A percentile compares a stretch with the other conserved stretches of the same genome.
These are phyloP conservation scores for Dioszegia aurantiaca DNA, from an alignment of 768 basidiomycete species.

Conservation along the genomic window DNA sequence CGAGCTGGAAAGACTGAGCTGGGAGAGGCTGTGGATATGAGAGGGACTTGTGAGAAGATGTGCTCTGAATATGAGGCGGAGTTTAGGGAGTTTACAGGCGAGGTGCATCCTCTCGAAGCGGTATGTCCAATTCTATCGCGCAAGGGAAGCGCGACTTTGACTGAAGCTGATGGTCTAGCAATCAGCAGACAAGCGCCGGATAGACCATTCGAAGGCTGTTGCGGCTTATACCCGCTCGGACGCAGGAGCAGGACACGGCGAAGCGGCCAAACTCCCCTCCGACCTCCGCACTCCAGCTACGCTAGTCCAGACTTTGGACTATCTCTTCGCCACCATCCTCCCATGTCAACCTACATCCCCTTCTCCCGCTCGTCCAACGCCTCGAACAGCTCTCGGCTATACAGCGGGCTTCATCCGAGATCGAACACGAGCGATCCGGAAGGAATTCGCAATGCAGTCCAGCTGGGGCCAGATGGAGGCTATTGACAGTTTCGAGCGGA, in stretches of 20 bases:
- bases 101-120: constrained; percentile 59
- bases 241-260: constrained; percentile 61
- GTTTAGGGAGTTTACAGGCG: constrained; percentile 81
- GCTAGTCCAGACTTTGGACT: constrained; percentile 65
- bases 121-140: constrained; percentile 57
- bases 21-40: constrained; percentile 86
- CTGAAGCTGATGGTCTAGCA: constrained; percentile 6
- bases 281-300: constrained; percentile 84
- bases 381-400: constrained; percentile 55
- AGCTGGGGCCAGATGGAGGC: constrained; percentile 66
- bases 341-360: constrained; percentile 39
- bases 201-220: constrained; percentile 82
- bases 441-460: constrained; percentile 92
- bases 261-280: constrained; percentile 73
- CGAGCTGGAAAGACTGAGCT: constrained; percentile 79
- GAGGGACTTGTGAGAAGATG: constrained; percentile 90
- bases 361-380: constrained; percentile 15
- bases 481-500: constrained; percentile 87
- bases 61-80: constrained; percentile 92
- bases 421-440: constrained; percentile 81
- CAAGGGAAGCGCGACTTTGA: constrained; percentile 38
- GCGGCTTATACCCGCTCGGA: constrained; percentile 94
- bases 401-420: constrained; percentile 75
- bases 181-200: constrained; percentile 54
- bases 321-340: constrained; percentile 67